Evolutionary conservation across 148 eudicot species (phyloP).

Genomic region (Camellia granthamiana): DNA sequence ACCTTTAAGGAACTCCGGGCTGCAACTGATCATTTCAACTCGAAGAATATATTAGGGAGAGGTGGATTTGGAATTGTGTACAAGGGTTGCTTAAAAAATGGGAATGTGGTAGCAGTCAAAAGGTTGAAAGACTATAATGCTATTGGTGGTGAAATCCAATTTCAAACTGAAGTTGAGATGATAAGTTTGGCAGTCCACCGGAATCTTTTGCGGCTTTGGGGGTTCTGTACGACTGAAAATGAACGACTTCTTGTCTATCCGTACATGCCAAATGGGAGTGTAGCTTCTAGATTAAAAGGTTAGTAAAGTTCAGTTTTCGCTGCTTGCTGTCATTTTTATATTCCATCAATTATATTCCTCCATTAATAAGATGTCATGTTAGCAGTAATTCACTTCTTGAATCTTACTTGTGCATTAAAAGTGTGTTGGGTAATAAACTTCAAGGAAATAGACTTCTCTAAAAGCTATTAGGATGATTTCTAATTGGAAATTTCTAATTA

Average conservation of each 20-base stretch:
- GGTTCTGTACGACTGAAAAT: conserved; percentile 76
- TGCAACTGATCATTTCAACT: conserved; percentile 79
- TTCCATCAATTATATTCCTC: too few species aligned
- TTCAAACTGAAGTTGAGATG: conserved; percentile 87
- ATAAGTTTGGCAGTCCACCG: conserved; percentile 86
- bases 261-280: conserved; percentile 84
- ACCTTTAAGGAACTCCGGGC: conserved; percentile 76
- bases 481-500: neutral
- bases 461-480: neutral
- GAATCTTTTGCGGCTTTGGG: conserved; percentile 80
- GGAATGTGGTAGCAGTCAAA: conserved; percentile 81
- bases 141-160: conserved; percentile 76
- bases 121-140: conserved; percentile 73
- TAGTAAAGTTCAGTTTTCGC: conserved; percentile 8
- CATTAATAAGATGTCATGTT: too few species aligned
- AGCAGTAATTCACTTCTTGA: neutral
- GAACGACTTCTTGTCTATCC: conserved; percentile 91
- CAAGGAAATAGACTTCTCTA: neutral
- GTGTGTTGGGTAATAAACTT: neutral
- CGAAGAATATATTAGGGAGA: conserved; percentile 74
- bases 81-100: conserved; percentile 67
- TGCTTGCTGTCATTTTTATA: neutral
- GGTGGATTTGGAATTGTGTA: conserved; percentile 94
- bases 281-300: conserved; percentile 90
- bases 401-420: neutral